Evolutionary conservation across 208 protist genomes (phyloP), one percentile per base, ranked within the genome.

Genomic region (Leishmania major): DNA sequence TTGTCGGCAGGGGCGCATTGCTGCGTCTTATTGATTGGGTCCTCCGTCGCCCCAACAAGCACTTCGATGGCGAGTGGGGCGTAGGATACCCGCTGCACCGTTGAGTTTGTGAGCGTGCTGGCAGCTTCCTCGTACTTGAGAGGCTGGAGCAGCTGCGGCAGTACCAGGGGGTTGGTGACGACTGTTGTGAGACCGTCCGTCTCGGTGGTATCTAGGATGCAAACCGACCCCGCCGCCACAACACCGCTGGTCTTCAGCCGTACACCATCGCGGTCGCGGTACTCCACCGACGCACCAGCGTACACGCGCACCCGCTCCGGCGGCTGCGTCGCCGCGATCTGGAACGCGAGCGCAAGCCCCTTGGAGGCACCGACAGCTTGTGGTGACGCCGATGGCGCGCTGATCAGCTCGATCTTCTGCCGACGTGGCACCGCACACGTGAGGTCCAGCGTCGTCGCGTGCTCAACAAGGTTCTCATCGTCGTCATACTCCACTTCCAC

Each of bases 361-460:
- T 72, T 49, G 7, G 77, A 80, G 28, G 40, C 31, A 31, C 43
- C 53, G 2, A 60, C 57, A 22, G 66, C 15, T 6, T 11, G 35
- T 15, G 66, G 53, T 11, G 75, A 55, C 53, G 51, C 66, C 13
- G 31, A 3, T 40, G 67, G 64, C 45, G 51, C 4, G 45, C 55
- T 25, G 35, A 84, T 45, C 22, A 88, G 53, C 25, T 88, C 79
- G 7, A 88, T 82, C 43, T 45, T 57, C 47, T 88, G 84, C 28
- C 73, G 74, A 6, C 71, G 74, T 62, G 80, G 80, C 1, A 88
- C 81, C 13, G 84, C 84, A 49, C 80, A 76, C 59, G 57, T 80
- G 8, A 94, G 73, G 31, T 90, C 82, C 6, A 94, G 77, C 28
- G 83, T 91, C 43, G 93, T 87, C 0, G 92, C 89, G 51, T 78